Percentiles rank a stretch among this genome's conserved stretches.
phyloP scores from a whole-genome alignment of 2,329 filamentous ascomycete species.

The Penicillium sp. region DNA sequence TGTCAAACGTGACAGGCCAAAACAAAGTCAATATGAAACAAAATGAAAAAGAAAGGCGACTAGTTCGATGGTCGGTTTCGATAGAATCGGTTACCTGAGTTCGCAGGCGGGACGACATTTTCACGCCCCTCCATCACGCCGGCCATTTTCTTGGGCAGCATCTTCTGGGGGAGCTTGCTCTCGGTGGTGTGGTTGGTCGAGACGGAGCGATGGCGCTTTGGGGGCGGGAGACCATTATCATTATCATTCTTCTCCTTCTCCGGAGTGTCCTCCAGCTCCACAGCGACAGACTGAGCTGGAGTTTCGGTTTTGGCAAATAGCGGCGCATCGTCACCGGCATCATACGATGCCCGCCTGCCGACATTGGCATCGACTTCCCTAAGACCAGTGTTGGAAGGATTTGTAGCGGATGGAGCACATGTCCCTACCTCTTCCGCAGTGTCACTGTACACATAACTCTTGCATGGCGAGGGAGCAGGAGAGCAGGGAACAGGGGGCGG shows the following conservation, averaged over 20 bases:
- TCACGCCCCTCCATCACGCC: constrained; percentile 44
- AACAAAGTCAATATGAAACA: constrained; percentile 4
- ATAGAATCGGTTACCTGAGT: constrained; percentile 22
- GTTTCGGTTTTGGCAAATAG: constrained; percentile 13
- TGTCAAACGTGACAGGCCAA: constrained; percentile 4
- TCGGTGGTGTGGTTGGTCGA: constrained; percentile 23
- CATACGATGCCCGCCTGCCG: constrained; percentile 30
- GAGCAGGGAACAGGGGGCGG: constrained; percentile 19
- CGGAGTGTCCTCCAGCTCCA: constrained; percentile 13
- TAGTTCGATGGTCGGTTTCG: constrained; percentile 28
- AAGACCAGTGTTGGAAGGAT: constrained; percentile 41
- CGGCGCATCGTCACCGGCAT: constrained; percentile 12
- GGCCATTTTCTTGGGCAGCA: constrained; percentile 35
- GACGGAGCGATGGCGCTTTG: constrained; percentile 29
- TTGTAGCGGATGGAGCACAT: constrained; percentile 25
- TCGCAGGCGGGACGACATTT: constrained; percentile 34
- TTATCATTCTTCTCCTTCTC: no score
- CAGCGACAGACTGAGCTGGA: constrained; percentile 2
- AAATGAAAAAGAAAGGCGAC: constrained; percentile 5
- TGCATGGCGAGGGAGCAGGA: constrained; percentile 41
- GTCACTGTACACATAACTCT: constrained; percentile 51
- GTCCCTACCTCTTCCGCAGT: constrained; percentile 35
- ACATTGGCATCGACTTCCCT: constrained; percentile 50
- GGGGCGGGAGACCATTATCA: constrained; percentile 21
- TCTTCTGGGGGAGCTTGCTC: constrained; percentile 42